Percentiles rank a stretch among this genome's conserved stretches.
phyloP scores from a whole-genome alignment of 148 eudicot genomes.

The Fagopyrum esculentum region DNA sequence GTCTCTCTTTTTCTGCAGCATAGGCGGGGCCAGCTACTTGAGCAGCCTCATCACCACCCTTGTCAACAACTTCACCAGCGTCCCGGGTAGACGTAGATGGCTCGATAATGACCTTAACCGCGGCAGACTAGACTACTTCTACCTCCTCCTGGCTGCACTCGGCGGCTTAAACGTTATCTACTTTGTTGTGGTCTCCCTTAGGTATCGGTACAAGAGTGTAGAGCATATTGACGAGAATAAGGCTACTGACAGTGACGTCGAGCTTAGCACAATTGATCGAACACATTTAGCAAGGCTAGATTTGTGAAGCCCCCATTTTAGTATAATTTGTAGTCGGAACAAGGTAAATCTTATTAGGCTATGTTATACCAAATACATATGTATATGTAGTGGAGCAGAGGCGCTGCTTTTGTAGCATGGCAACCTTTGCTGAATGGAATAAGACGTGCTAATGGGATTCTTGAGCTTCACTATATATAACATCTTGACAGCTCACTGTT shows the following conservation, averaged over 20 bases:
- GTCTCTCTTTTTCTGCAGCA: constrained; percentile 44
- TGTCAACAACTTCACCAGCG: constrained; percentile 43
- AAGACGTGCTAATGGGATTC: too few species aligned
- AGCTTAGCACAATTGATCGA: constrained; percentile 18
- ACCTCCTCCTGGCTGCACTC: constrained; percentile 50
- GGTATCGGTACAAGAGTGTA: constrained; percentile 41
- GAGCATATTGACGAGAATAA: constrained; percentile 5
- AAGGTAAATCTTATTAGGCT: too few species aligned
- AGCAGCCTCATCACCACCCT: constrained; percentile 43
- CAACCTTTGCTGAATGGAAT: too few species aligned
- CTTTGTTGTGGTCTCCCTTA: constrained; percentile 35
- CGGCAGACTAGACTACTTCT: constrained; percentile 58
- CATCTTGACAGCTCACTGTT: too few species aligned
- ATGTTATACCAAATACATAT: too few species aligned
- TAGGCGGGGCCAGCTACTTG: constrained; percentile 53
- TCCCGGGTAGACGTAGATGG: constrained; percentile 55
- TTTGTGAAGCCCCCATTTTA: too few species aligned
- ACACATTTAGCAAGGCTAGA: too few species aligned
- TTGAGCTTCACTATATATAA: too few species aligned
- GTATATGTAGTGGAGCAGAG: too few species aligned
- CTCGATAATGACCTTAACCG: constrained; percentile 44
- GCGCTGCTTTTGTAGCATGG: too few species aligned
- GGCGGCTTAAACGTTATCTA: constrained; percentile 51
- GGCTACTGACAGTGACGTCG: constrained; percentile 21
- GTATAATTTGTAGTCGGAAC: too few species aligned